A percentile compares a stretch with the other conserved stretches of the same genome.
These are phyloP conservation scores for Talaromyces sp. DNA, from an alignment of 2,329 filamentous ascomycete genomes.

Conservation along the genomic window DNA sequence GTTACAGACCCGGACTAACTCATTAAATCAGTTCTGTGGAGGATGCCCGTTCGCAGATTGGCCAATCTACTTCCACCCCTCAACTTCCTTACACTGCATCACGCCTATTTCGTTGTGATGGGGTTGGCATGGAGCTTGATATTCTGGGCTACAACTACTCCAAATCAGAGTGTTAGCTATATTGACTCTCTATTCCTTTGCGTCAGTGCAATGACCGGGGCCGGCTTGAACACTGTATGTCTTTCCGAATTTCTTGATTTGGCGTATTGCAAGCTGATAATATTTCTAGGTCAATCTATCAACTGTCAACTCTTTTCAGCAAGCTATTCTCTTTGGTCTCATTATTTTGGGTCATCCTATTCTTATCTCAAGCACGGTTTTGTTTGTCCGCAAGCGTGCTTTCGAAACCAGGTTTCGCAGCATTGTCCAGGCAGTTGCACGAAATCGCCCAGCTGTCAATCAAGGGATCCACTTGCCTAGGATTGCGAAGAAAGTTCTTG, in stretches of 20 bases:
- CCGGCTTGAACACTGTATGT: constrained; percentile 63
- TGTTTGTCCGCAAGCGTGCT: constrained; percentile 59
- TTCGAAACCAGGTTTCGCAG: constrained; percentile 62
- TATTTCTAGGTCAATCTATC: constrained; percentile 49
- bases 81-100: constrained; percentile 66
- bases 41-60: constrained; percentile 25
- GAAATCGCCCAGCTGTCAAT: constrained; percentile 17
- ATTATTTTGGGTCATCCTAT: constrained; percentile 66
- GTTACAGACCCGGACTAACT: background rate
- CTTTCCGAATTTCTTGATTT: constrained; percentile 27
- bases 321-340: constrained; percentile 62
- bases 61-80: constrained; percentile 39
- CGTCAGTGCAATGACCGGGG: constrained; percentile 65
- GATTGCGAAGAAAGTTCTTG: background rate
- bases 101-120: constrained; percentile 62
- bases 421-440: constrained; percentile 45
- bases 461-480: background rate
- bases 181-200: constrained; percentile 66
- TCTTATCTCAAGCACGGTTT: constrained; percentile 65
- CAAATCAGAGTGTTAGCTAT: constrained; percentile 55
- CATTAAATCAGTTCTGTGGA: background rate
- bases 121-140: constrained; percentile 58
- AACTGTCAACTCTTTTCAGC: constrained; percentile 65
- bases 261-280: background rate
- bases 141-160: constrained; percentile 57